Conservation (phyloP, 176 grass and related monocot genomes). For the Phragmites australis region DNA sequence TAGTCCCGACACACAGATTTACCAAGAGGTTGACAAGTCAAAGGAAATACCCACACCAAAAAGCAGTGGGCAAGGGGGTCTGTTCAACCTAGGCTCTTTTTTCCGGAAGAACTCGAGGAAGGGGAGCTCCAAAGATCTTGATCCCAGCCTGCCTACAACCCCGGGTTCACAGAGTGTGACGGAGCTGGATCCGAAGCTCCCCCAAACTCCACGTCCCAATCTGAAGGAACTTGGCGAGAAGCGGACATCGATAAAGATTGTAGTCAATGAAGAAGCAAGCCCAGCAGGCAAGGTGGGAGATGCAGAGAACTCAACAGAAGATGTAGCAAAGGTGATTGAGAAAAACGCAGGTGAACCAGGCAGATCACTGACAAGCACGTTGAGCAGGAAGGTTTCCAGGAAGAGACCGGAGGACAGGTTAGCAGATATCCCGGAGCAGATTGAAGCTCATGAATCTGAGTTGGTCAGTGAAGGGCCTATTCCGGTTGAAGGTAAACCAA, state of each 20-base stretch:
- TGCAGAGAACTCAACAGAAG: constrained; percentile 36
- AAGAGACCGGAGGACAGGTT: constrained; percentile 53
- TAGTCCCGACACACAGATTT: constrained; percentile 47
- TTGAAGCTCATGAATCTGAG: constrained; percentile 30
- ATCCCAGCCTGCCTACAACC: constrained; percentile 33
- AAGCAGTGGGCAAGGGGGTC: constrained; percentile 43
- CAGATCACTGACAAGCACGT: constrained; percentile 56
- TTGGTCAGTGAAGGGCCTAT: constrained; percentile 38
- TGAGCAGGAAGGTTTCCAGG: constrained; percentile 56
- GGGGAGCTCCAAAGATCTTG: constrained; percentile 33
- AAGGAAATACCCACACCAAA: constrained; percentile 47
- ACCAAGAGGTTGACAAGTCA: constrained; percentile 41
- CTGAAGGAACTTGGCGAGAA: constrained; percentile 54
- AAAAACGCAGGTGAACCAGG: constrained; percentile 49
- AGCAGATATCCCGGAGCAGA: constrained; percentile 28
- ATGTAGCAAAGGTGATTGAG: constrained; percentile 44
- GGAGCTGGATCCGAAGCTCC: constrained; percentile 37
- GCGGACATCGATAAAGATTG: constrained; percentile 52
- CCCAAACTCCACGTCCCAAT: constrained; percentile 48
- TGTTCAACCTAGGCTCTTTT: constrained; percentile 54
- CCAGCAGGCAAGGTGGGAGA: constrained; percentile 7
- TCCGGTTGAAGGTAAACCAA: constrained; percentile 32
- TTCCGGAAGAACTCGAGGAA: constrained; percentile 53
- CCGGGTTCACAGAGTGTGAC: constrained; percentile 27
- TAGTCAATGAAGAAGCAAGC: constrained; percentile 24